Conservation (phyloP, 768 basidiomycete genomes). For the Gymnopilus junonius region DNA sequence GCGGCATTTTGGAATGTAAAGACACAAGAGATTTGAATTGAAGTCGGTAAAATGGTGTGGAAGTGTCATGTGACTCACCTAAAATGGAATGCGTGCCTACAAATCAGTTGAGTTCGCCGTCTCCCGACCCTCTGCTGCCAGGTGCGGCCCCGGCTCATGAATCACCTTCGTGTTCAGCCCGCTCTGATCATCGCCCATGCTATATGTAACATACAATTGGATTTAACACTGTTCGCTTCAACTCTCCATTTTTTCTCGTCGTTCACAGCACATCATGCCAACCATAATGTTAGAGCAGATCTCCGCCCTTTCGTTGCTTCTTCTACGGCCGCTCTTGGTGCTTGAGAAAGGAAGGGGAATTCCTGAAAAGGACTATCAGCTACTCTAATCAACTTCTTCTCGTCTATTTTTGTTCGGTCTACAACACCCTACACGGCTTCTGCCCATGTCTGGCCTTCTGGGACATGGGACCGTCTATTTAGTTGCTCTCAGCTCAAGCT, state of each 20-base stretch:
- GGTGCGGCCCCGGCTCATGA: constrained; percentile 22
- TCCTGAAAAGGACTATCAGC: constrained; percentile 15
- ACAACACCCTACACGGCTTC: constrained; percentile 9
- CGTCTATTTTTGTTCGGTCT: constrained; percentile 14
- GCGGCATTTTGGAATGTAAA: constrained; percentile 61
- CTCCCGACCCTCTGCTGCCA: constrained; percentile 15
- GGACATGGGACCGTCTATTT: constrained; percentile 7
- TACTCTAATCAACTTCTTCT: constrained; percentile 27
- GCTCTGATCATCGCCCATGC: constrained; percentile 17
- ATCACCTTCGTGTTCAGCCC: background rate
- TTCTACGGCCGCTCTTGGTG: constrained; percentile 15
- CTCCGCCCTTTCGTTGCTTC: constrained; percentile 11
- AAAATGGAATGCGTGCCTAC: constrained; percentile 2
- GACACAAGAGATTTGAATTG: background rate
- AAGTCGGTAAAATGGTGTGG: background rate
- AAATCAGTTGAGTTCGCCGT: constrained; percentile 24
- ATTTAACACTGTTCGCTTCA: constrained; percentile 15
- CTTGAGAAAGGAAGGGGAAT: constrained; percentile 12
- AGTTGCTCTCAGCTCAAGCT: background rate
- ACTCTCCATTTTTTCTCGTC: background rate
- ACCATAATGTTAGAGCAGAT: constrained; percentile 10
- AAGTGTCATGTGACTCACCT: background rate
- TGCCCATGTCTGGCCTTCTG: constrained; percentile 8
- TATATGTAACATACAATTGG: constrained; percentile 21
- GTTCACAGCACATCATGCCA: background rate